phyloP scores from a whole-genome alignment of 2,329 filamentous ascomycete species.

The Neonectria sp. region DNA sequence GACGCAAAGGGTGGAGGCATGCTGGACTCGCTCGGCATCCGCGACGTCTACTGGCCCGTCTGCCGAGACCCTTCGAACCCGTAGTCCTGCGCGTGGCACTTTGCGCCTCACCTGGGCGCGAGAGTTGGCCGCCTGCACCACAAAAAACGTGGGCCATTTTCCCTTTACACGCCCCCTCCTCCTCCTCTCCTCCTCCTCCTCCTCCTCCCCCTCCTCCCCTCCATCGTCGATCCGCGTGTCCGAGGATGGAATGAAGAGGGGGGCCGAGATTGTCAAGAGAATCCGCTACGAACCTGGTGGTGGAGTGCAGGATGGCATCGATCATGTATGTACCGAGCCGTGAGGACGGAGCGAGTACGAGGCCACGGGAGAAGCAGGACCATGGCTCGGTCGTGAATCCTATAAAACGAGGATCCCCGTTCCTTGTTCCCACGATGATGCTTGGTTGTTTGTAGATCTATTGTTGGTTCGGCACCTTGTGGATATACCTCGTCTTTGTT shows the following conservation, averaged over 20 bases:
- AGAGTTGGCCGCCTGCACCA: conserved; percentile 2
- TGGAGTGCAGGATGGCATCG: conserved; percentile 16
- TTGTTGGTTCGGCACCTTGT: conserved; percentile 7
- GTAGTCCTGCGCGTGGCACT: conserved; percentile 19
- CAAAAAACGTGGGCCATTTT: conserved; percentile 12
- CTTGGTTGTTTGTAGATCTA: conserved; percentile 18
- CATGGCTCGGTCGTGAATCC: not conserved
- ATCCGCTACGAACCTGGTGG: not conserved
- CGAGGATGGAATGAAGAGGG: conserved; percentile 15
- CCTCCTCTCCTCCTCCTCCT: not conserved
- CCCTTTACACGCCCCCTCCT: conserved; percentile 14
- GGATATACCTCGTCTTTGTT: conserved; percentile 9
- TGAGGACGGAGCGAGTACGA: conserved; percentile 26
- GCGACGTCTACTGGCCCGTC: not conserved
- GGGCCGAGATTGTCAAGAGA: conserved; percentile 4
- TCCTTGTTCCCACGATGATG: conserved; percentile 19
- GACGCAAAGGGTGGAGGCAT: not conserved
- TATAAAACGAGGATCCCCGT: conserved; percentile 30
- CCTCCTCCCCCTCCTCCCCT: conserved; percentile 5
- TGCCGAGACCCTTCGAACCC: not conserved
- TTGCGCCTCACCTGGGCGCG: conserved; percentile 11
- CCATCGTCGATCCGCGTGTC: conserved; percentile 10
- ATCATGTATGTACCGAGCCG: conserved; percentile 10
- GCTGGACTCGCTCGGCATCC: conserved; percentile 1
- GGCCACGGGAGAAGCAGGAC: not conserved